Evolutionary conservation across 768 basidiomycete species (phyloP), one percentile per base, ranked within the genome.

Genomic region (Kondoa subrosea): DNA sequence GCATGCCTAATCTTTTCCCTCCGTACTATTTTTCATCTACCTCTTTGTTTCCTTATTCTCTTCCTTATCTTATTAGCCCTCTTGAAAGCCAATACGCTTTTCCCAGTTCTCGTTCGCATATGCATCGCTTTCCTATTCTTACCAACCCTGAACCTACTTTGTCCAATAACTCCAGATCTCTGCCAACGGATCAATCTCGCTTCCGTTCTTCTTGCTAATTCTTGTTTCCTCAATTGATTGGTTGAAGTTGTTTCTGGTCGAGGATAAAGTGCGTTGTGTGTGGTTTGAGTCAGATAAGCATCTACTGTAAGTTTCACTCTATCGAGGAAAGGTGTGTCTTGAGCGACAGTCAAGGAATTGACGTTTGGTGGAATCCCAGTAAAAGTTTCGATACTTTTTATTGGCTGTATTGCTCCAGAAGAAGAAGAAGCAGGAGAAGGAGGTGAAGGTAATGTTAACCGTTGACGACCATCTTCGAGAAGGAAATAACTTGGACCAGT

Each of bases 181-280:
- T 56, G 57, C 69, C 69, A 69, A 50, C 63, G 60, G 8, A 4
- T 32, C 34, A 68, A 31, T 21, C 69, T 33, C 33, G 56, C 27
- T 33, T 67, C 67, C 14, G 32, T 34, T 25, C 33, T 33, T 25
- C 26, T 40, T 4, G n/a, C 40, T 2, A 34, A 14, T n/a, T 30
- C 66, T 32, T 31, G 3, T 57, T 69, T 69, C 58, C 67, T 66
- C 3, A 69, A 30, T 61, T 67, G 67, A 33, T 69, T 67, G 25
- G 66, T 69, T n/a, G 67, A 67, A 57, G 56, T 69, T 17, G 27
- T 63, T 17, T 27, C 61, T 32, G 61, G 66, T 40, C 67, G 40
- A 61, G 66, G 29, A 61, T 33, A 50, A 60, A 61, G n/a, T 50
- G 25, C 2, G 57, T 59, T 31, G 25, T 26, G 31, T 56, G 30